Percentiles rank a stretch among this genome's conserved stretches.
Evolutionary conservation across 495 filamentous ascomycete genomes (phyloP).

Genomic region (Lindgomyces ingoldianus): DNA sequence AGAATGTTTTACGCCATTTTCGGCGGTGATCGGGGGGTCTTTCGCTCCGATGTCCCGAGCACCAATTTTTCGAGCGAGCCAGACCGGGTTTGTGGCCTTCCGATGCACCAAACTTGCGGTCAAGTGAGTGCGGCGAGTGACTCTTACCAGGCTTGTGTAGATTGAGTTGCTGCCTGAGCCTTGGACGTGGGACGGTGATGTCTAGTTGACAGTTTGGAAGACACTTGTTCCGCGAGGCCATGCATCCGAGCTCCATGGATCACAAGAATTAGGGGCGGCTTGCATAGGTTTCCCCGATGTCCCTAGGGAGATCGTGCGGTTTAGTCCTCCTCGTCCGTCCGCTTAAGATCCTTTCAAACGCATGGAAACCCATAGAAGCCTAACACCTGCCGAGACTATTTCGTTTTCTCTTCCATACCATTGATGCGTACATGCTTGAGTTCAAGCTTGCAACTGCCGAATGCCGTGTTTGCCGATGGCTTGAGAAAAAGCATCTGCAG

Average conservation of each 20-base stretch:
- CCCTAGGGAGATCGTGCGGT: too few species aligned
- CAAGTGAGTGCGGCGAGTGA: background rate
- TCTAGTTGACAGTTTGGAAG: background rate
- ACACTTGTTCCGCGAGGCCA: background rate
- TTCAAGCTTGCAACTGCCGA: background rate
- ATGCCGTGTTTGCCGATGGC: background rate
- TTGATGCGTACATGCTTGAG: background rate
- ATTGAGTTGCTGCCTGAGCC: background rate
- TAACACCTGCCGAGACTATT: background rate
- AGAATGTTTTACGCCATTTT: slow-evolving; percentile 11
- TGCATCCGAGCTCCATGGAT: background rate
- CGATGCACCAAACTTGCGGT: background rate
- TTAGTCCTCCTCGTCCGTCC: background rate
- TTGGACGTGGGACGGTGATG: background rate
- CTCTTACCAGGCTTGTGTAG: background rate
- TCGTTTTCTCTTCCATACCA: background rate
- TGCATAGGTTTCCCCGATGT: background rate
- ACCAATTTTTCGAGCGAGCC: background rate
- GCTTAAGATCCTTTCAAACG: background rate
- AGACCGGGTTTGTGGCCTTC: background rate
- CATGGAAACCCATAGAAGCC: too few species aligned
- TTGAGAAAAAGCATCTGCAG: background rate
- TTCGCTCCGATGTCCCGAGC: background rate
- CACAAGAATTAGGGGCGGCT: background rate
- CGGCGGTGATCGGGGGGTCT: background rate